Percentiles rank a stretch among this genome's conserved stretches.
phyloP scores from a whole-genome alignment of 805 yeast genomes.

The Dipodascus geniculatus region DNA sequence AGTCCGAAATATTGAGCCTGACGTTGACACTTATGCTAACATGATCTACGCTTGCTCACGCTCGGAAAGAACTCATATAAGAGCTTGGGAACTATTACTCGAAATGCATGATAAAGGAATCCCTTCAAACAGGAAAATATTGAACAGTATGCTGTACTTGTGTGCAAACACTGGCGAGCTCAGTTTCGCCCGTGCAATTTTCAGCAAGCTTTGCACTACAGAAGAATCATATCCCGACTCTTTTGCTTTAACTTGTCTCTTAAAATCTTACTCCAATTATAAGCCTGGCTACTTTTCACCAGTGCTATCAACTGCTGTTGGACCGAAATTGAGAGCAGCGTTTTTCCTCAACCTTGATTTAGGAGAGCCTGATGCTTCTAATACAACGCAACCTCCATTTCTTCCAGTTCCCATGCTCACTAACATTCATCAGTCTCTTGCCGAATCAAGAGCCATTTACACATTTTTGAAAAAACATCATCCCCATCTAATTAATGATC shows the following conservation, averaged over 20 bases:
- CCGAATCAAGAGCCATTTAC: constrained; percentile 75
- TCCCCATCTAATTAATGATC: constrained; percentile 33
- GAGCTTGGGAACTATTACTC: constrained; percentile 72
- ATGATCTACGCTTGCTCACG: constrained; percentile 61
- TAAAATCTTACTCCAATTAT: constrained; percentile 24
- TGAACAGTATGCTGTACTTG: constrained; percentile 60
- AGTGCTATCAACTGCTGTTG: constrained; percentile 19
- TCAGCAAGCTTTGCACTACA: constrained; percentile 20
- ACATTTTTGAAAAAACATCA: constrained; percentile 35
- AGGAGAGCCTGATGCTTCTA: constrained; percentile 1
- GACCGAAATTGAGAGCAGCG: constrained; percentile 18
- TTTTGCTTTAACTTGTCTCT: constrained; percentile 20
- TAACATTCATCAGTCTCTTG: constrained; percentile 35
- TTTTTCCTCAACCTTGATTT: constrained; percentile 11
- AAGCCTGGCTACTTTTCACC: constrained; percentile 18
- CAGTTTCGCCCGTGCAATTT: constrained; percentile 49
- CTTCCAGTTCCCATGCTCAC: constrained; percentile 43
- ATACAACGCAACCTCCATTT: constrained; percentile 44
- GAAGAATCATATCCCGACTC: constrained; percentile 21
- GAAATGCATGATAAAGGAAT: constrained; percentile 38
- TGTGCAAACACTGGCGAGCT: constrained; percentile 77
- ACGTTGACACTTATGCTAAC: constrained; percentile 37
- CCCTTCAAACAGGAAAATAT: constrained; percentile 30
- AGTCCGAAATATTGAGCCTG: constrained; percentile 30
- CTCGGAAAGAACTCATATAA: constrained; percentile 32